phyloP scores from a whole-genome alignment of 495 filamentous ascomycete genomes.

The Penicillium ochrochloron region DNA sequence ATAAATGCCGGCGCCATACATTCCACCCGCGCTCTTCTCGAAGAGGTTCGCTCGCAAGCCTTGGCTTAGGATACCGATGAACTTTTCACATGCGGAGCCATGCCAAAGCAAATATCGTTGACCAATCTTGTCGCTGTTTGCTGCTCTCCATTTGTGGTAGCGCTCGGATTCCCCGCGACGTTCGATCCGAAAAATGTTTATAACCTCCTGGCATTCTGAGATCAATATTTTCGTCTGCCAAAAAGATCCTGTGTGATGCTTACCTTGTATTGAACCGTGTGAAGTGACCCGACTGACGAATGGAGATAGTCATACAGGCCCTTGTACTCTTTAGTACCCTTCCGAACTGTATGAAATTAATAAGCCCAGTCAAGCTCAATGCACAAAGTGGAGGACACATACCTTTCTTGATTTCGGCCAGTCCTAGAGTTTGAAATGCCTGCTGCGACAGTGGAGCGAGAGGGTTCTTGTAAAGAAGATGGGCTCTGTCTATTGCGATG shows the following conservation, averaged over 20 bases:
- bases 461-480: neutral
- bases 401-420: conserved; percentile 18
- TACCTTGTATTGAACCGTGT: conserved; percentile 6
- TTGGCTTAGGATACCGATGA: conserved; percentile 72
- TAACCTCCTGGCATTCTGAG: conserved; percentile 1
- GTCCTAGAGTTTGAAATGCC: conserved; percentile 6
- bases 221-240: neutral
- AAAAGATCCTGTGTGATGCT: neutral
- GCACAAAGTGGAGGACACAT: neutral
- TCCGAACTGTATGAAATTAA: conserved; percentile 4
- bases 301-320: conserved; percentile 9
- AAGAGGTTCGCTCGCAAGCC: conserved; percentile 56
- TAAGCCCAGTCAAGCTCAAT: neutral
- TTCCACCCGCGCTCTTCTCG: neutral
- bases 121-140: conserved; percentile 36
- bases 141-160: conserved; percentile 54
- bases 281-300: neutral
- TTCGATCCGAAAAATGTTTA: conserved; percentile 74
- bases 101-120: conserved; percentile 78
- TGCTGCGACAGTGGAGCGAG: neutral
- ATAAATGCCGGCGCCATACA: conserved; percentile 18
- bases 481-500: neutral
- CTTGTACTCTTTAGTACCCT: conserved; percentile 5
- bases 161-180: conserved; percentile 66
- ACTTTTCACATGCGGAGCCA: conserved; percentile 66